Conservation (phyloP, 2,329 filamentous ascomycete species). For the Diplodia intermedia region DNA sequence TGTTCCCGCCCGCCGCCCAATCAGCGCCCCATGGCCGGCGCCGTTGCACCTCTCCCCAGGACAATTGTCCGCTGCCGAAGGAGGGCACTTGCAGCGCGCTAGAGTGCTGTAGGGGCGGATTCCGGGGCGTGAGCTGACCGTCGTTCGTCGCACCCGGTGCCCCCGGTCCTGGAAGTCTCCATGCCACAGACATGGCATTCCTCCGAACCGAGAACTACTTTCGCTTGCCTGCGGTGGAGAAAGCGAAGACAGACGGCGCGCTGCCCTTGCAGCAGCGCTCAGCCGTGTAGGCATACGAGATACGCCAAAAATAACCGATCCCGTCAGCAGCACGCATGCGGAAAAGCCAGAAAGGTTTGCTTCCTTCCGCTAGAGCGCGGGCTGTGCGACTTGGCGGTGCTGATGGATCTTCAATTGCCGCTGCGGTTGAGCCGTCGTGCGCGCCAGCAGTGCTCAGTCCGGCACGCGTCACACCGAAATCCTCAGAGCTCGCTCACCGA, state of each 20-base stretch:
- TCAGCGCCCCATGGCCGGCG: not conserved
- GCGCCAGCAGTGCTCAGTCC: not conserved
- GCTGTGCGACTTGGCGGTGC: slow-evolving; percentile 17
- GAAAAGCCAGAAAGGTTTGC: not conserved
- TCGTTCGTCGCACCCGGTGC: slow-evolving; percentile 8
- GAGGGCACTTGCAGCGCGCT: slow-evolving; percentile 13
- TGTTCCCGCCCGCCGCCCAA: not conserved
- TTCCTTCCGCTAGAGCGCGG: slow-evolving; percentile 1
- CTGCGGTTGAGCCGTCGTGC: slow-evolving; percentile 16
- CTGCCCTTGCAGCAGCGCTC: slow-evolving; percentile 23
- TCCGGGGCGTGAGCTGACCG: slow-evolving; percentile 11
- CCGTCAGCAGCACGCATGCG: slow-evolving; percentile 15
- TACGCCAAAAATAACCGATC: slow-evolving; percentile 24
- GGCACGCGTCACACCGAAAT: slow-evolving; percentile 24
- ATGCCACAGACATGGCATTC: slow-evolving; percentile 16
- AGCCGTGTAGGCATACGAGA: slow-evolving; percentile 17
- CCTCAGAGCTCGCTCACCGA: slow-evolving; percentile 12
- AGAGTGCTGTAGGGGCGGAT: slow-evolving; percentile 4
- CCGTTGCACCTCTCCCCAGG: slow-evolving; percentile 12
- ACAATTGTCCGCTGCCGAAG: slow-evolving; percentile 17
- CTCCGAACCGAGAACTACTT: slow-evolving; percentile 24
- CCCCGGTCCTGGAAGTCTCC: not conserved
- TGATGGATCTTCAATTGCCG: slow-evolving; percentile 14
- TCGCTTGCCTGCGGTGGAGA: slow-evolving; percentile 24
- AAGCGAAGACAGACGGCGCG: slow-evolving; percentile 14